Percentiles rank a stretch among this genome's conserved stretches.
These are phyloP conservation scores for Populus ilicifolia DNA, from an alignment of 345 rosid genomes.

Conservation along the genomic window DNA sequence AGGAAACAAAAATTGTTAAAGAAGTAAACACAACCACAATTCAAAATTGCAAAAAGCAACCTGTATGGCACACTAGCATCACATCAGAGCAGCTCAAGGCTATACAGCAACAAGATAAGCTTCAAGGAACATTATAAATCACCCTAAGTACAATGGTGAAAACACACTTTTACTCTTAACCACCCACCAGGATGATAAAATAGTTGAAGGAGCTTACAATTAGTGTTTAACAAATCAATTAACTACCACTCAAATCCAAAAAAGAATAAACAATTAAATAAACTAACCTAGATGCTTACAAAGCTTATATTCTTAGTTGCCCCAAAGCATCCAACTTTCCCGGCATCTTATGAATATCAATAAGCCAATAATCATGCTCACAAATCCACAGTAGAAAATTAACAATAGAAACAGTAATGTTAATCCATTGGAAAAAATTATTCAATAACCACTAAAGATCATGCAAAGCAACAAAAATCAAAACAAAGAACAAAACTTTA, in stretches of 20 bases:
- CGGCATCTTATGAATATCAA: not conserved
- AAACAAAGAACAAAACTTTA: not conserved
- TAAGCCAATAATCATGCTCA: not conserved
- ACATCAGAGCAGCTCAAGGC: not conserved
- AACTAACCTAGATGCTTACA: not conserved
- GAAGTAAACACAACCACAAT: not conserved
- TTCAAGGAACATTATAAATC: not conserved
- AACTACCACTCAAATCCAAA: not conserved
- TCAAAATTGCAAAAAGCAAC: not conserved
- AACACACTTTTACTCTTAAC: not conserved
- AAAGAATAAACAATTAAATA: not conserved
- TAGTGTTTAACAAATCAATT: not conserved
- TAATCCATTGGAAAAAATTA: not conserved
- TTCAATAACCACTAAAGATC: not conserved
- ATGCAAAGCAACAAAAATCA: not conserved
- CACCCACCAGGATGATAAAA: not conserved
- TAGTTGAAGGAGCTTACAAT: not conserved
- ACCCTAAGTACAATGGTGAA: not conserved
- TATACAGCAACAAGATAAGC: not conserved
- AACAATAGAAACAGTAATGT: not conserved
- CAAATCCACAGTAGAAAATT: not conserved
- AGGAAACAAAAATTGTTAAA: not conserved
- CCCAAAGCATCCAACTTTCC: not conserved
- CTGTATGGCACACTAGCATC: not conserved
- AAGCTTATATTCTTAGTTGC: not conserved